phyloP scores from a whole-genome alignment of 805 yeast genomes.

The Metschnikowia proteae region DNA sequence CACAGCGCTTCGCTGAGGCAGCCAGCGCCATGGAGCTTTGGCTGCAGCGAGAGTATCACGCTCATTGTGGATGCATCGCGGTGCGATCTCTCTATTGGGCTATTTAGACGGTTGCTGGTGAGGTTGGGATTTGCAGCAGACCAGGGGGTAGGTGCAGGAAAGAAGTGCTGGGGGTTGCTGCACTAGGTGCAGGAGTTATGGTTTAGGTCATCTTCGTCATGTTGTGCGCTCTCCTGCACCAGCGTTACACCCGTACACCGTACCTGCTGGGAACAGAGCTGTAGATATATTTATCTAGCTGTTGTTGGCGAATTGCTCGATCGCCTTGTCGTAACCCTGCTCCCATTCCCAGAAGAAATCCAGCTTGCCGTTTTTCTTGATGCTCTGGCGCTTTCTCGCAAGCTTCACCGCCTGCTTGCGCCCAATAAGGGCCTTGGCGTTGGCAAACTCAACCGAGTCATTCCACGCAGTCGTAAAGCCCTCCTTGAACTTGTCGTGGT shows the following conservation, averaged over 20 bases:
- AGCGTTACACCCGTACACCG: no score
- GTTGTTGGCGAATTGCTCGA: slow-evolving; percentile 33
- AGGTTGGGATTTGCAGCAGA: not conserved
- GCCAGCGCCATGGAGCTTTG: no score
- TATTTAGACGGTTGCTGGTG: not conserved
- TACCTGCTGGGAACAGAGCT: no score
- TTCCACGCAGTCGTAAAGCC: slow-evolving; percentile 76
- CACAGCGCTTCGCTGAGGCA: no score
- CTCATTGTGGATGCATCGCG: no score
- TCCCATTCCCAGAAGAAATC: slow-evolving; percentile 82
- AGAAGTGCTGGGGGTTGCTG: not conserved
- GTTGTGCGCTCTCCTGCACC: not conserved
- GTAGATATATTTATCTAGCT: not conserved
- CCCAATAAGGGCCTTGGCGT: slow-evolving; percentile 69
- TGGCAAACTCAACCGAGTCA: slow-evolving; percentile 67
- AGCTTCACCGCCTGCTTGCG: slow-evolving; percentile 51
- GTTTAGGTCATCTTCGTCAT: not conserved
- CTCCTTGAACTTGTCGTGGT: slow-evolving; percentile 76
- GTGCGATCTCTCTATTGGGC: not conserved
- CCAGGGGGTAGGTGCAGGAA: not conserved
- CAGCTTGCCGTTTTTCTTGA: slow-evolving; percentile 50
- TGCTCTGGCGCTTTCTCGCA: slow-evolving; percentile 62
- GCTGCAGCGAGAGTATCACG: no score
- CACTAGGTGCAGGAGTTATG: not conserved
- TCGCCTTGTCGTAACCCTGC: slow-evolving; percentile 73